phyloP scores from a whole-genome alignment of 768 basidiomycete species.

The Boletus insuetus region DNA sequence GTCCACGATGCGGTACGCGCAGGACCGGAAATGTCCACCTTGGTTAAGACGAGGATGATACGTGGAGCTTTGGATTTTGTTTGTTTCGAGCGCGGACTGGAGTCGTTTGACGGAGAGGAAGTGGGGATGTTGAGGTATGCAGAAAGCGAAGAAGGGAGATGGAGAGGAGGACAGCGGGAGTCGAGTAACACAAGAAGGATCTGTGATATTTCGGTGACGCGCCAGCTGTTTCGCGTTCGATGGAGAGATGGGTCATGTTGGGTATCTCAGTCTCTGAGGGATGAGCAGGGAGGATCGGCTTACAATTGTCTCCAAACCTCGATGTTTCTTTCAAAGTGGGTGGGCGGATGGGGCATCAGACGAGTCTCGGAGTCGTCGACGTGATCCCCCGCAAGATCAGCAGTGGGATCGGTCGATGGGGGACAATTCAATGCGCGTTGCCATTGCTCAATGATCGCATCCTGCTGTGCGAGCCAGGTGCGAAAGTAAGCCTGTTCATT shows the following conservation, averaged over 20 bases:
- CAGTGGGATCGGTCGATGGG: conserved; percentile 1
- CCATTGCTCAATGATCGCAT: conserved; percentile 55
- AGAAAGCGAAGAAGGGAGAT: conserved; percentile 78
- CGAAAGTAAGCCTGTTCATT: conserved; percentile 86
- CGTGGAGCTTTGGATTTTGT: conserved; percentile 24
- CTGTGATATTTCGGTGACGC: conserved; percentile 88
- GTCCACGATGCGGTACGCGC: conserved; percentile 64
- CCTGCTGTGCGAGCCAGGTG: conserved; percentile 73
- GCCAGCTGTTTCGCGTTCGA: conserved; percentile 60
- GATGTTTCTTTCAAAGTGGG: conserved; percentile 85
- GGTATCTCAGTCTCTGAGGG: neutral
- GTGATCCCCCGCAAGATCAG: neutral
- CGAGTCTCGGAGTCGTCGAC: conserved; percentile 15
- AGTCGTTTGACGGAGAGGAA: neutral
- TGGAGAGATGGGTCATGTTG: too few relatives aligned
- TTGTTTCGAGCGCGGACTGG: conserved; percentile 26
- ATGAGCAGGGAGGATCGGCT: conserved; percentile 28
- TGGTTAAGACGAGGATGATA: conserved; percentile 78
- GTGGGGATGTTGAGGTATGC: conserved; percentile 46
- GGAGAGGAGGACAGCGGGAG: conserved; percentile 83
- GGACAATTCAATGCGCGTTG: conserved; percentile 24
- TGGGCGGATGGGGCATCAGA: conserved; percentile 59
- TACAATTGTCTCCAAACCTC: conserved; percentile 95
- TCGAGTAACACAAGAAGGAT: conserved; percentile 88
- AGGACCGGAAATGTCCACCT: conserved; percentile 81